phyloP scores from a whole-genome alignment of 2,329 filamentous ascomycete species.

The Trichoderma afroharzianum region DNA sequence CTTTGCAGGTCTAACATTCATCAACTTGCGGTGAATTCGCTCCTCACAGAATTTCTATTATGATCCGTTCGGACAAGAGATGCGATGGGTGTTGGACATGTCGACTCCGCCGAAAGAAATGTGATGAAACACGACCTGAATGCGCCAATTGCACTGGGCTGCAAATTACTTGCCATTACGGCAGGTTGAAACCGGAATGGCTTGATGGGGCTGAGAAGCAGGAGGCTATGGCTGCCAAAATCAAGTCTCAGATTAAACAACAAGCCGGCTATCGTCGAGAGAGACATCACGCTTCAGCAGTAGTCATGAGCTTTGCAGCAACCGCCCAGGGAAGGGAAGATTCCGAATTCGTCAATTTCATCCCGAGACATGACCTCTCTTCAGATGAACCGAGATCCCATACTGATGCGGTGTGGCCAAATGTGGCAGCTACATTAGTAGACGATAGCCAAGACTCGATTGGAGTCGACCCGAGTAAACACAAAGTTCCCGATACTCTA shows the following conservation, averaged over 20 bases:
- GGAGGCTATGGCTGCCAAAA: background rate
- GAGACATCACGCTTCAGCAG: background rate
- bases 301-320: background rate
- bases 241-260: background rate
- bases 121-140: background rate
- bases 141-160: background rate
- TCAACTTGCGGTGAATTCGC: background rate
- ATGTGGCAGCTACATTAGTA: background rate
- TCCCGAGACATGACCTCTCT: background rate
- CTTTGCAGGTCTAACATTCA: background rate
- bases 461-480: background rate
- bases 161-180: background rate
- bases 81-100: background rate
- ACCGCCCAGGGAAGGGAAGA: background rate
- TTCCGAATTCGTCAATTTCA: background rate
- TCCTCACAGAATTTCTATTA: background rate
- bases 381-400: background rate
- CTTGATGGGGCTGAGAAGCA: background rate
- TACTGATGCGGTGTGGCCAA: background rate
- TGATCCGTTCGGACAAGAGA: background rate
- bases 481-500: background rate
- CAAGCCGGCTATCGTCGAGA: background rate
- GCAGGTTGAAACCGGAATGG: background rate
- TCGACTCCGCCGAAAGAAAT: background rate
- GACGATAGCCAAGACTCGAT: background rate